Evolutionary conservation across 441 rosid genomes (phyloP).

Genomic region (Euphorbia schlechtendalii): DNA sequence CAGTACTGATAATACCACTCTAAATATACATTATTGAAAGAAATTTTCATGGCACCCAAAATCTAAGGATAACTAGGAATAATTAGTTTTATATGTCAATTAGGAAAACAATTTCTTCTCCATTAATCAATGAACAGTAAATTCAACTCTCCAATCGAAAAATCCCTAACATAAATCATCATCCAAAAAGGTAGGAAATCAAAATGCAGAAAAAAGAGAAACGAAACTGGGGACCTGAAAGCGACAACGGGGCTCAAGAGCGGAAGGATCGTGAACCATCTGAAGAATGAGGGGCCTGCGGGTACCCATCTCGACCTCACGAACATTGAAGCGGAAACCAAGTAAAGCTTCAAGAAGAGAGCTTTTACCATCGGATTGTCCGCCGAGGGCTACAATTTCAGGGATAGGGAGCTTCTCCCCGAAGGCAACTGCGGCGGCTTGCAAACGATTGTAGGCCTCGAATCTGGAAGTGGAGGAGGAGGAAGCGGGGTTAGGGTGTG

Average conservation of each 20-base stretch:
- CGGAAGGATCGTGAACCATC: constrained; percentile 84
- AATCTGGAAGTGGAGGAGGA: constrained; percentile 48
- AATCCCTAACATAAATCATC: no score
- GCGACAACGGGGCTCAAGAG: constrained; percentile 78
- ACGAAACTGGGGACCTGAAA: constrained; percentile 48
- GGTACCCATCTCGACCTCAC: constrained; percentile 97
- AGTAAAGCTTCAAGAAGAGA: constrained; percentile 90
- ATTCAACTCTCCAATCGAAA: no score
- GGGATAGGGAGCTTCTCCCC: constrained; percentile 96
- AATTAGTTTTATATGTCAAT: no score
- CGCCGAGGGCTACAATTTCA: constrained; percentile 92
- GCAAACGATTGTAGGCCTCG: constrained; percentile 89
- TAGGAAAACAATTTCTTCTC: no score
- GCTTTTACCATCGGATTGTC: constrained; percentile 93
- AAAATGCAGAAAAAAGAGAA: no score
- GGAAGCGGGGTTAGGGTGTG: constrained; percentile 23
- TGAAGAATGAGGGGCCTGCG: constrained; percentile 89
- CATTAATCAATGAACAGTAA: no score
- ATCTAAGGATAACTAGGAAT: no score
- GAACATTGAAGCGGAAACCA: constrained; percentile 87
- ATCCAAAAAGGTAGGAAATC: no score
- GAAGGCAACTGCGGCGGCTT: constrained; percentile 92
- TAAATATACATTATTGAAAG: no score
- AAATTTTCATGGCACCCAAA: no score
- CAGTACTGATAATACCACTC: no score